These are phyloP conservation scores for Talinum fruticosum DNA, from an alignment of 148 eudicot genomes.

Conservation along the genomic window DNA sequence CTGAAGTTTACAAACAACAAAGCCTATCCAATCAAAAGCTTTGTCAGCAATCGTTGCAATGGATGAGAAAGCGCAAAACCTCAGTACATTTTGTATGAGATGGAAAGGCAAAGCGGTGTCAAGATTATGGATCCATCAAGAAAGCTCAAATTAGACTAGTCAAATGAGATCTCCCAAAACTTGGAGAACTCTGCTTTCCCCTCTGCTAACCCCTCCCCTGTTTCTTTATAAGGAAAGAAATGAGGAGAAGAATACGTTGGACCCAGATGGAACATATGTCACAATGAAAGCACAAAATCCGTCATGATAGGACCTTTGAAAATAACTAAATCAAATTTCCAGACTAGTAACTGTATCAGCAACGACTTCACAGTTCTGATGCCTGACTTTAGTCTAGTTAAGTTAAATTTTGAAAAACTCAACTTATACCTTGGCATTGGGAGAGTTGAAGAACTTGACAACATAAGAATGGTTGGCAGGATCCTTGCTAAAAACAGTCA, in stretches of 20 bases:
- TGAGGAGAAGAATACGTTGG: not conserved
- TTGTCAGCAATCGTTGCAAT: slow-evolving; percentile 6
- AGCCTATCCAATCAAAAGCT: slow-evolving; percentile 45
- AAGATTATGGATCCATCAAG: not conserved
- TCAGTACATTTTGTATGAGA: not conserved
- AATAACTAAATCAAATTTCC: not conserved
- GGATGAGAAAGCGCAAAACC: not conserved
- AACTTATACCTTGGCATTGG: slow-evolving; percentile 56
- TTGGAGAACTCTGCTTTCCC: not conserved
- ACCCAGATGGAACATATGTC: not conserved
- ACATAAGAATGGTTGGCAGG: slow-evolving; percentile 69
- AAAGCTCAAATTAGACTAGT: not conserved
- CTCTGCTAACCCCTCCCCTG: not conserved
- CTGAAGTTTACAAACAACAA: slow-evolving; percentile 82
- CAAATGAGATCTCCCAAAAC: not conserved
- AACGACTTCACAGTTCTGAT: not conserved
- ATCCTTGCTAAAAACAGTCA: slow-evolving; percentile 73
- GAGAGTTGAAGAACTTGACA: slow-evolving; percentile 62
- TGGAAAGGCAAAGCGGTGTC: no score
- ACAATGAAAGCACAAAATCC: not conserved
- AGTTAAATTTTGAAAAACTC: not conserved
- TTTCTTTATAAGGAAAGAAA: not conserved
- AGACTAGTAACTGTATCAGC: not conserved
- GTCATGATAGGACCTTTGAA: not conserved
- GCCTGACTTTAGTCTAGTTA: not conserved